Conservation (phyloP, 495 filamentous ascomycete genomes). For the Pyronema domesticum region DNA sequence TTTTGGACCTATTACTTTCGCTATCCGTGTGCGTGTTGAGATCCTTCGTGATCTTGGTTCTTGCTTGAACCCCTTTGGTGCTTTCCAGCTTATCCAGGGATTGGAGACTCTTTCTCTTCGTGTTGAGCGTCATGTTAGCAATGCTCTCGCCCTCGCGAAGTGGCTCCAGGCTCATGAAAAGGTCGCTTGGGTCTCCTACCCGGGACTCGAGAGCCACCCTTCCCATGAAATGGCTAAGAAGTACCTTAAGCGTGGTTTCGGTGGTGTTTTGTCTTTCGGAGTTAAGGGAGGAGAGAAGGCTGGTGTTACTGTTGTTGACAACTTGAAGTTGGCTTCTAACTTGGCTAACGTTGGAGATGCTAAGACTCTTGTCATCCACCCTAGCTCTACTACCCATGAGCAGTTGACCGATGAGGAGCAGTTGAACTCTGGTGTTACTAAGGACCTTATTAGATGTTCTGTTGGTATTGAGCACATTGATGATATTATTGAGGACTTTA, state of each 20-base stretch:
- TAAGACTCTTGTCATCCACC: conserved; percentile 92
- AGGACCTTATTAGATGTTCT: conserved; percentile 89
- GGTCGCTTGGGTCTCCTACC: conserved; percentile 90
- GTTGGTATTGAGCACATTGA: conserved; percentile 96
- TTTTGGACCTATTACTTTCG: conserved; percentile 70
- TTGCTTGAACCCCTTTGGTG: conserved; percentile 76
- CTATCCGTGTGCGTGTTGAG: conserved; percentile 68
- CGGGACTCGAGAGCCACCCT: conserved; percentile 65
- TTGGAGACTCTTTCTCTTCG: conserved; percentile 80
- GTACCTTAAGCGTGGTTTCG: conserved; percentile 74
- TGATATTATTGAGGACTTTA: conserved; percentile 92
- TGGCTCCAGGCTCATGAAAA: conserved; percentile 72
- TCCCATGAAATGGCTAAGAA: conserved; percentile 72
- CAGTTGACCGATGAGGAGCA: conserved; percentile 77
- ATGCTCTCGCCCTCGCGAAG: conserved; percentile 61
- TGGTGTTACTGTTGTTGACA: conserved; percentile 76
- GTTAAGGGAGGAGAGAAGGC: conserved; percentile 73
- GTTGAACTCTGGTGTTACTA: conserved; percentile 62
- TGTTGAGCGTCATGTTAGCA: conserved; percentile 72
- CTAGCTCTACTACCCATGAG: conserved; percentile 91
- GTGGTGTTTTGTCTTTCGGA: conserved; percentile 83
- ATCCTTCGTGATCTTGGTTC: conserved; percentile 77
- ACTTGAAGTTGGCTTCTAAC: conserved; percentile 88
- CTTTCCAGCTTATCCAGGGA: conserved; percentile 83
- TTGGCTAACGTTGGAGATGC: conserved; percentile 63